phyloP scores from a whole-genome alignment of 2,329 filamentous ascomycete genomes.

The Arthrinium puccinioides region DNA sequence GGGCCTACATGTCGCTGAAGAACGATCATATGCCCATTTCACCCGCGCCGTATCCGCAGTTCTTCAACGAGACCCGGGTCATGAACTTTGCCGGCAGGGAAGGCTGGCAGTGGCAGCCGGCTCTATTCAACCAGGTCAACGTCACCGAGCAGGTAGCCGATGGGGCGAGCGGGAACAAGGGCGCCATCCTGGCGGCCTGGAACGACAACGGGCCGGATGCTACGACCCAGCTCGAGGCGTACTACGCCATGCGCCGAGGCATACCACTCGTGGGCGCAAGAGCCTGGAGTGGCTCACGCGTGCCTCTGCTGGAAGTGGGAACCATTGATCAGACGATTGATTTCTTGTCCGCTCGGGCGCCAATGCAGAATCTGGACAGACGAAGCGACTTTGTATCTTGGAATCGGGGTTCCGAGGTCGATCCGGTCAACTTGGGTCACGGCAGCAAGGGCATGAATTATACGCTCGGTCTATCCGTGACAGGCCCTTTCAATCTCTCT shows the following conservation, averaged over 20 bases:
- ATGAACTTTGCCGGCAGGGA: conserved; percentile 33
- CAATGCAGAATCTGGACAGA: conserved; percentile 37
- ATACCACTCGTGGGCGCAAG: conserved; percentile 34
- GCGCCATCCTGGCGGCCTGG: conserved; percentile 36
- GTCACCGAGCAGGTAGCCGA: conserved; percentile 27
- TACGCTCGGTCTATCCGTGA: conserved; percentile 27
- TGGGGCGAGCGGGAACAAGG: conserved; percentile 20
- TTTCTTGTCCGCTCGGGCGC: conserved; percentile 27
- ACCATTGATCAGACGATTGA: conserved; percentile 26
- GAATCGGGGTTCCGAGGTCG: conserved; percentile 13
- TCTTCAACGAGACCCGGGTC: conserved; percentile 35
- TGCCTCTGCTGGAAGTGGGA: conserved; percentile 18
- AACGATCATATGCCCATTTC: conserved; percentile 40
- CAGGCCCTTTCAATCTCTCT: conserved; percentile 35
- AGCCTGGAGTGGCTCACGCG: conserved; percentile 32
- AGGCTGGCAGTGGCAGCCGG: conserved; percentile 38
- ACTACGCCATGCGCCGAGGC: conserved; percentile 36
- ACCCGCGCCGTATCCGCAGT: conserved; percentile 37
- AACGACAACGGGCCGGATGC: conserved; percentile 41
- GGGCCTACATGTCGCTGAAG: conserved; percentile 48
- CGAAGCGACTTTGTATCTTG: conserved; percentile 23
- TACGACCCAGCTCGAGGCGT: conserved; percentile 38
- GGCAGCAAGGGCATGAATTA: conserved; percentile 40
- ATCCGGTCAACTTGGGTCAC: conserved; percentile 16
- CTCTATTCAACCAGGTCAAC: conserved; percentile 35